Percentiles rank a stretch among this genome's conserved stretches.
These are phyloP conservation scores for Dictyostelium capitatum DNA, from an alignment of 78 protist species.

Conservation along the genomic window DNA sequence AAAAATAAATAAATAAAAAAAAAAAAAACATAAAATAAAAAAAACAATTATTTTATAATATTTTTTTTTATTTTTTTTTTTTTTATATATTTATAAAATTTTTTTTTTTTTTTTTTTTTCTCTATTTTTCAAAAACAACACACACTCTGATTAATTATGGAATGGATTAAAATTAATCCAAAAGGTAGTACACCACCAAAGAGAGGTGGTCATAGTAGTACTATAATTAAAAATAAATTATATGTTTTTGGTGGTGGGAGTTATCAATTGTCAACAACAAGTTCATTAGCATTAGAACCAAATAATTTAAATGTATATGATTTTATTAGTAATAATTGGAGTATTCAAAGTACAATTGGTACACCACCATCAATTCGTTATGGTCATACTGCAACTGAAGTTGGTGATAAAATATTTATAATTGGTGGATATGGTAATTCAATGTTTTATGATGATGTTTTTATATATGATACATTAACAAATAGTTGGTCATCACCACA, in stretches of 20 bases:
- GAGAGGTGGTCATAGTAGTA: slow-evolving; percentile 55
- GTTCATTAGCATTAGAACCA: slow-evolving; percentile 24
- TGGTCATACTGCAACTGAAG: slow-evolving; percentile 67
- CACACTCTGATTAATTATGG: slow-evolving; percentile 6
- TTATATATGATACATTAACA: slow-evolving; percentile 17
- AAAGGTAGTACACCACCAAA: slow-evolving; percentile 3
- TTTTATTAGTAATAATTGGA: slow-evolving; percentile 21
- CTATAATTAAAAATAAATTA: slow-evolving; percentile 29
- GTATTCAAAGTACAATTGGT: not conserved
- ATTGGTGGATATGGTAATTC: slow-evolving; percentile 48
- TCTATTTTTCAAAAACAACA: too few species aligned
- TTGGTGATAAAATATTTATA: slow-evolving; percentile 33
- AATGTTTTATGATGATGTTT: slow-evolving; percentile 43
- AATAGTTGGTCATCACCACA: slow-evolving; percentile 37
- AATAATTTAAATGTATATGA: slow-evolving; percentile 49
- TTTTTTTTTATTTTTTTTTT: too few species aligned
- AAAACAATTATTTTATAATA: too few species aligned
- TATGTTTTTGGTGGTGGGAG: slow-evolving; percentile 74
- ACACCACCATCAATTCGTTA: slow-evolving; percentile 19
- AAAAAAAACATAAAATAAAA: too few species aligned
- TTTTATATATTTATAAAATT: too few species aligned
- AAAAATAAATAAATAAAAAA: too few species aligned
- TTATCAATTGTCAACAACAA: not conserved
- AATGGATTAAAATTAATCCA: slow-evolving; percentile 41
- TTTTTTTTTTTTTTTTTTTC: too few species aligned